Base-by-base conservation (phyloP, 345 rosid genomes). In the Isatis tinctoria region DNA sequence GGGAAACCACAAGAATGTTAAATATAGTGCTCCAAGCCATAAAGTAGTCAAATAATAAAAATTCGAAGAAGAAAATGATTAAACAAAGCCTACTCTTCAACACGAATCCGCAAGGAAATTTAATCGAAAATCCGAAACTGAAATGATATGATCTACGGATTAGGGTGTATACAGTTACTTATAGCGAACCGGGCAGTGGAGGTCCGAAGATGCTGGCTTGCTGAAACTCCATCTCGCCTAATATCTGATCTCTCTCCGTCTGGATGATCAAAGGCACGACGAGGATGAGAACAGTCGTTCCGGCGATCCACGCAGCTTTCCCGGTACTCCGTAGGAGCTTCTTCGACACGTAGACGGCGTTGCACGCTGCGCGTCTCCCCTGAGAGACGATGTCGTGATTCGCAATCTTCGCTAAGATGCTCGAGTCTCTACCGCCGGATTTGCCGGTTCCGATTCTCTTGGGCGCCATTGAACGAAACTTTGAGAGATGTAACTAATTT, bases 271-370 rank as follows among this genome's bases (percentile, higher is more conserved):
- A 80, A 5, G 97, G 97, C 1, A 92, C 86, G 6, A 78, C 85
- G 18, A 92, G 82, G 71, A 92, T 80, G 39, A 92, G 77, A 72
- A 87, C 74, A 26, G 93, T 88, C 27, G 98, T 88, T 2, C 98
- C 92, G 7, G 88, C 88, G 48, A 90, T 74, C 97, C 93, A 90
- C 18, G 92, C 92, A 6, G 96, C 98, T 83, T 87, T 88, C 6
- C 97, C 98, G 4, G 96, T 90, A 79, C 96, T 90, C 56, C 79
- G 77, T 35, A 92, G 81, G 74, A 92, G 91, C 81, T 85, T 90
- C 78, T 86, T 88, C 74, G 98, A 66, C 30, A 88, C 91, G 74
- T 75, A 75, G 1, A 78, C 83, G 66, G 90, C 79, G 65, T 87
- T 85, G 83, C 69, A 65, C 6, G 85, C 87, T 3, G 82, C 85